These are phyloP conservation scores for Entomortierella beljakovae DNA, from an alignment of 192 early-diverging fungal genomes.

Conservation along the genomic window DNA sequence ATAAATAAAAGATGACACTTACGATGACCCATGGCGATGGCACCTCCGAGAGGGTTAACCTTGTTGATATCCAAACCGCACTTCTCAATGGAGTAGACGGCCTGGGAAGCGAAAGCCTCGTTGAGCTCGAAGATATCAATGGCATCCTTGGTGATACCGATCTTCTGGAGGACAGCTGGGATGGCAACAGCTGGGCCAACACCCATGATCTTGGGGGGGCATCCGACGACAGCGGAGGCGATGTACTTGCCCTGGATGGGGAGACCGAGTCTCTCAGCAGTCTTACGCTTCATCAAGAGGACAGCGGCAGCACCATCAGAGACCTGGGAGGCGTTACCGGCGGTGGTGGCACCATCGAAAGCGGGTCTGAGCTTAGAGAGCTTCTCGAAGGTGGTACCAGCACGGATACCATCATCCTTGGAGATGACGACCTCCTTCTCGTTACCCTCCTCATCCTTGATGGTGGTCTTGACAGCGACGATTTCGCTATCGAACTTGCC, in stretches of 20 bases:
- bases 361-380: slow-evolving; percentile 89
- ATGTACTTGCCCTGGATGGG: slow-evolving; percentile 90
- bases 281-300: slow-evolving; percentile 93
- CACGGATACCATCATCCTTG: slow-evolving; percentile 94
- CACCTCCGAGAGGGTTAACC: slow-evolving; percentile 99
- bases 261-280: slow-evolving; percentile 87
- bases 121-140: slow-evolving; percentile 95
- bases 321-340: slow-evolving; percentile 97
- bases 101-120: slow-evolving; percentile 98
- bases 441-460: slow-evolving; percentile 86
- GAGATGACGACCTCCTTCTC: slow-evolving; percentile 75
- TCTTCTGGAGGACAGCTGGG: slow-evolving; percentile 85
- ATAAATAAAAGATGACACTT: slow-evolving; percentile 29
- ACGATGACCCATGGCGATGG: slow-evolving; percentile 96
- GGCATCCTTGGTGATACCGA: slow-evolving; percentile 80
- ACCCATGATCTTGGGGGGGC: slow-evolving; percentile 96
- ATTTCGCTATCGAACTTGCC: slow-evolving; percentile 95
- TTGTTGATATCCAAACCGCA: slow-evolving; percentile 87
- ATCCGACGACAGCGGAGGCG: slow-evolving; percentile 89
- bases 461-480: slow-evolving; percentile 79
- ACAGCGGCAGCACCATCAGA: slow-evolving; percentile 98
- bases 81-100: slow-evolving; percentile 91
- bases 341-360: slow-evolving; percentile 94
- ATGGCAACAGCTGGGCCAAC: slow-evolving; percentile 96
- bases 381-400: slow-evolving; percentile 79